Conservation (phyloP, 1,284 basidiomycete genomes). For the Ganoderma boninense region DNA sequence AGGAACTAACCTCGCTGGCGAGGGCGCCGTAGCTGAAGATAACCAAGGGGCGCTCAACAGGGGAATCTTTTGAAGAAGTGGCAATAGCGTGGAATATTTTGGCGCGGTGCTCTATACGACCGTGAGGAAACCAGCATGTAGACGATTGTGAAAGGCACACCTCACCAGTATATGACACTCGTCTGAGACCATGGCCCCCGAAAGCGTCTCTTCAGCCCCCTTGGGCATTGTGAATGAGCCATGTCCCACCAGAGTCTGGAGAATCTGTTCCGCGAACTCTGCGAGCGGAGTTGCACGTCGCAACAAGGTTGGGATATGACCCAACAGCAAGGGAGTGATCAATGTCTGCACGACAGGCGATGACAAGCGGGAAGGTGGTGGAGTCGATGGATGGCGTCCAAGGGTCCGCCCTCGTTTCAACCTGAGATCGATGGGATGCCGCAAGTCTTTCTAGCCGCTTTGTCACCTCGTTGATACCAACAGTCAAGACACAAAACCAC, state of each 20-base stretch:
- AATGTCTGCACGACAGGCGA: slow-evolving; percentile 77
- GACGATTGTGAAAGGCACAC: slow-evolving; percentile 46
- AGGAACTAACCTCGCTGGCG: slow-evolving; percentile 55
- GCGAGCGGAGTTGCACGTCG: slow-evolving; percentile 67
- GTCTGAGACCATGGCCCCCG: slow-evolving; percentile 69
- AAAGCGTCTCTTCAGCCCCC: slow-evolving; percentile 72
- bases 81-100: slow-evolving; percentile 46
- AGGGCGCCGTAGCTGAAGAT: slow-evolving; percentile 33
- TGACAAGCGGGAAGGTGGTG: slow-evolving; percentile 50
- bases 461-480: slow-evolving; percentile 87
- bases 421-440: slow-evolving; percentile 41
- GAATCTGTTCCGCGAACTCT: slow-evolving; percentile 18
- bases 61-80: slow-evolving; percentile 58
- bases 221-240: slow-evolving; percentile 77
- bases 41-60: slow-evolving; percentile 73
- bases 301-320: slow-evolving; percentile 80
- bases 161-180: slow-evolving; percentile 73
- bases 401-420: background rate
- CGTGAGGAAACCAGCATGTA: background rate
- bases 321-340: slow-evolving; percentile 75
- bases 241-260: slow-evolving; percentile 43
- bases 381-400: background rate
- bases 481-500: slow-evolving; percentile 53
- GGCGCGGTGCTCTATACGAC: slow-evolving; percentile 48
- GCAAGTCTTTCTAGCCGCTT: slow-evolving; percentile 74